Base-by-base conservation (phyloP, 805 yeast species). In the Wickerhamia fluorescens region DNA sequence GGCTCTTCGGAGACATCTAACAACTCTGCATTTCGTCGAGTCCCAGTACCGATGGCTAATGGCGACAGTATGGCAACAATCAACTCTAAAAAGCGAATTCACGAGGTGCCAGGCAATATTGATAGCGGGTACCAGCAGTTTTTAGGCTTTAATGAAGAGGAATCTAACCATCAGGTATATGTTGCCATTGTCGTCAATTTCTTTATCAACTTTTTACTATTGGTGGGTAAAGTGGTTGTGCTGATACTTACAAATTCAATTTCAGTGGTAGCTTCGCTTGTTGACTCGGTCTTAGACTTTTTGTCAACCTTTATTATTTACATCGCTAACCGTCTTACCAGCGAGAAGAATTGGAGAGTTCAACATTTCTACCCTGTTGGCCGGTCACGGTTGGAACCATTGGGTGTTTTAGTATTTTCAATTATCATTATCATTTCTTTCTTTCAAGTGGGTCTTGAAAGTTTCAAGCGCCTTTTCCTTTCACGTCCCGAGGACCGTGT, bases 321-420 rank as follows among this genome's bases (percentile, higher is more conserved):
- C 55, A 49, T 70, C 25, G 72, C 82, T 29, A 76, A 81, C 39
- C 58, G 56, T 35, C 54, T 68, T 31, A 67, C 78, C 3, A 52
- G 58, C 7, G 56, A 58, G 9, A 52, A 49, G 29, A 67, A 69
- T 43, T 67, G 76, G 66, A 57, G 61, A 29, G 58, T 70, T 3
- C 54, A 56, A 16, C 58, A 60, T 32, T 40, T 58, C 2, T 75
- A 71, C 41, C 94, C 94, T 0, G 73, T 83, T 14, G 94, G 94
- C 3, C 61, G 83, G 26, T 65, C 75, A 21, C 67, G 87, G 36
- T 57, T 82, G 21, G 92, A 82, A 46, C 94, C 94, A 1, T 64
- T 82, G 32, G 92, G 94, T 0, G 80, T 82, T 11, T 61, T 83
- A 34, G 74, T 82, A 2, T 82, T 82, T 45, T 77, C 86, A 1